Evolutionary conservation across 208 protist species (phyloP), one percentile per base, ranked within the genome.

Genomic region (Leishmania martiniquensis): DNA sequence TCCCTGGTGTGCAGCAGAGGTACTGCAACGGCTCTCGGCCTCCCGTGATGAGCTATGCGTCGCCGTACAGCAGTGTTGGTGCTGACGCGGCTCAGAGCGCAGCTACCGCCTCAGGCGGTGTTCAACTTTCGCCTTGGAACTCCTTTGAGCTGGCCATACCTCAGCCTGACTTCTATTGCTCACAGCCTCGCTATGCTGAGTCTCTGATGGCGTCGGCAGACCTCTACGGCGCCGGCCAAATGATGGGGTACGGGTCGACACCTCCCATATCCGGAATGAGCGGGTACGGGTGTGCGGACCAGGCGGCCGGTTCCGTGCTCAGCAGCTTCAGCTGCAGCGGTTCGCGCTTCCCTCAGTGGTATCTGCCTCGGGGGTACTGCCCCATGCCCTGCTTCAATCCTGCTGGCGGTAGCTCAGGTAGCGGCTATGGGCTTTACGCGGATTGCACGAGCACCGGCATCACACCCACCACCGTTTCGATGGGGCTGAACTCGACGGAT

Each of bases 271-370:
- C 57, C 20, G 59, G 57, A 9, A 37, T 75, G 22, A 37, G 72
- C n/a, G 54, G 72, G 62, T 60, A 34, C 59, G 32, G 72, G 2
- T 54, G 25, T 47, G 47, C n/a, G 25, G 71, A 47, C 57, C 10
- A 34, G 3, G 54, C 44, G 1, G 25, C 13, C 25, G 78, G 34
- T 0, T 83, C 80, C 59, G 49, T 84, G 15, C 32, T 76, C 47
- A 84, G 75, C 75, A 80, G 70, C 54, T 29, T 65, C 68, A 80
- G 75, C 70, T 25, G 70, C 44, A 80, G 62, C 70, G 63, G 80
- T 4, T 76, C 80, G 15, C 80, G 80, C 60, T 76, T 79, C n/a
- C 75, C 80, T 37, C 80, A 84, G 54, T 84, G 80, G 80, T 84
- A 84, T 67, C 25, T 84, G 70, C 80, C 80, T 15, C 80, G 80